Conservation (phyloP, 2,329 filamentous ascomycete species). For the Cladophialophora exuberans region DNA sequence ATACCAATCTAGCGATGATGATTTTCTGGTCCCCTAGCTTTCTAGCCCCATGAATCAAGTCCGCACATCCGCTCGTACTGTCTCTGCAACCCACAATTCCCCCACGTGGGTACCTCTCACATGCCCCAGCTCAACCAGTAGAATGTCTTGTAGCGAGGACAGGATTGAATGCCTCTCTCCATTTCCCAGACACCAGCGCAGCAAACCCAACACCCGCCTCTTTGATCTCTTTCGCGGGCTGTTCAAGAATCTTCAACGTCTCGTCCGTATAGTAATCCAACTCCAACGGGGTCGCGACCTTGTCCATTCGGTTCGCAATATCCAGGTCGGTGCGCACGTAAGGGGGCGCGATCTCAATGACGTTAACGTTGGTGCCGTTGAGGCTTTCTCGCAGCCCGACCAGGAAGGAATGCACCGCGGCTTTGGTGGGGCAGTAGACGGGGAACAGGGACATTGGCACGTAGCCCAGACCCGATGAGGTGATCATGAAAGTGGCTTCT, state of each 20-base stretch:
- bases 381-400: constrained; percentile 38
- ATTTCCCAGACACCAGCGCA: constrained; percentile 23
- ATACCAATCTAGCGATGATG: constrained; percentile 12
- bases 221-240: constrained; percentile 36
- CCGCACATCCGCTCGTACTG: too few relatives aligned
- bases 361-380: constrained; percentile 36
- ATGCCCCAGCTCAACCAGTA: not conserved
- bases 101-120: too few relatives aligned
- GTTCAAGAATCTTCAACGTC: constrained; percentile 30
- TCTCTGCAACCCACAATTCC: too few relatives aligned
- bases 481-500: constrained; percentile 36
- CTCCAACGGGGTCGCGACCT: constrained; percentile 36
- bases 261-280: constrained; percentile 40
- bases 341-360: constrained; percentile 43
- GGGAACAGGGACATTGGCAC: constrained; percentile 37
- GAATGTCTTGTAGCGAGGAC: constrained; percentile 10
- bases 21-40: not conserved
- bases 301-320: constrained; percentile 33
- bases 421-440: constrained; percentile 41
- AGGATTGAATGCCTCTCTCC: constrained; percentile 26
- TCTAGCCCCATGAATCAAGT: not conserved
- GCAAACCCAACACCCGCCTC: constrained; percentile 39
- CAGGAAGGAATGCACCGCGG: constrained; percentile 37
- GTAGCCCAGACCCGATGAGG: constrained; percentile 36
- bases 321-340: constrained; percentile 44